Percentiles rank a stretch among this genome's conserved stretches.
These are phyloP conservation scores for Russula abietina DNA, from an alignment of 768 basidiomycete genomes.

Conservation along the genomic window DNA sequence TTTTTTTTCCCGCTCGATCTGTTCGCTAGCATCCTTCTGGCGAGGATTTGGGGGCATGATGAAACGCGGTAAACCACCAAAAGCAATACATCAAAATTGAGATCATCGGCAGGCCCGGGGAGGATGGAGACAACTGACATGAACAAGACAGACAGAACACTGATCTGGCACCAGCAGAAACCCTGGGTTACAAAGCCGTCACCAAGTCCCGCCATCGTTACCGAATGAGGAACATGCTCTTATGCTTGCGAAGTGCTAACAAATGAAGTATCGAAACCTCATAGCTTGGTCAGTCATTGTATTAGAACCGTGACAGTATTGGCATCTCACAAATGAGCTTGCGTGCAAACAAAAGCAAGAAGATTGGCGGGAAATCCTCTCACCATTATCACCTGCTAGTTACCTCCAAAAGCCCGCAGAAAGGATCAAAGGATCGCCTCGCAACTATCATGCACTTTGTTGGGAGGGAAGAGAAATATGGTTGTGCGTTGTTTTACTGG, in stretches of 20 bases:
- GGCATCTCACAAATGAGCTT: neutral
- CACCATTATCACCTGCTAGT: too few relatives aligned
- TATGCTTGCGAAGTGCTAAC: neutral
- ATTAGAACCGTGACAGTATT: too few relatives aligned
- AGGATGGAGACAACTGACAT: neutral
- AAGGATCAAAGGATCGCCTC: too few relatives aligned
- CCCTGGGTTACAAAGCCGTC: neutral
- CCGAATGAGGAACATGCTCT: neutral
- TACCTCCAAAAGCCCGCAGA: too few relatives aligned
- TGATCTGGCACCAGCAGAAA: neutral
- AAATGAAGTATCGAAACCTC: neutral
- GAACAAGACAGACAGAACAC: neutral
- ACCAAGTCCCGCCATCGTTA: neutral
- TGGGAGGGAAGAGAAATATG: too few relatives aligned
- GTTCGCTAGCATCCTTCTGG: neutral
- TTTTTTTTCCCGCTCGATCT: neutral
- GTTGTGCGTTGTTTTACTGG: too few relatives aligned
- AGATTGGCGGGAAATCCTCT: too few relatives aligned
- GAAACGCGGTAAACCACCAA: slow-evolving; percentile 11
- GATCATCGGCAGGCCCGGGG: neutral
- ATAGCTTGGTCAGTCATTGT: neutral
- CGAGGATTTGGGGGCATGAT: slow-evolving; percentile 16
- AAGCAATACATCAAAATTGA: neutral
- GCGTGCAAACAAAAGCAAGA: too few relatives aligned
- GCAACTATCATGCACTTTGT: too few relatives aligned